phyloP scores from a whole-genome alignment of 2,329 filamentous ascomycete genomes.

The Sporothrix brasiliensis region DNA sequence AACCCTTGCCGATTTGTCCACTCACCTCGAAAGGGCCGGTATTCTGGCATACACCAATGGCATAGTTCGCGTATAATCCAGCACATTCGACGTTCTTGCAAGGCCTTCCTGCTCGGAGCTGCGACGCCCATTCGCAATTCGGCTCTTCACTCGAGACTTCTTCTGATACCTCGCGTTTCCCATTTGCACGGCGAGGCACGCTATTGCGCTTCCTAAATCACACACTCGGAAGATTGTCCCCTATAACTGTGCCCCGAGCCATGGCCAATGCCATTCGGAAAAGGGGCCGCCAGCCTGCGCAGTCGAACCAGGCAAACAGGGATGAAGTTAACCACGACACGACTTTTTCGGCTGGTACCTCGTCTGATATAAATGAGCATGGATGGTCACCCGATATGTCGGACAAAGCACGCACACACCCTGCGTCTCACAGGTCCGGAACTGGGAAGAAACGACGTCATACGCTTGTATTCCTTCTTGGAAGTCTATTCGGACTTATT shows the following conservation, averaged over 20 bases:
- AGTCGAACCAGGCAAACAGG: not conserved
- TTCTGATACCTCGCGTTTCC: not conserved
- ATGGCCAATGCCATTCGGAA: constrained; percentile 29
- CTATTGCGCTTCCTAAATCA: no score
- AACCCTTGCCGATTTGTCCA: no score
- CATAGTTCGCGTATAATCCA: not conserved
- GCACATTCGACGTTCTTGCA: not conserved
- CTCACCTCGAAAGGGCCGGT: not conserved
- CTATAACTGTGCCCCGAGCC: no score
- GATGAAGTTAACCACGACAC: not conserved
- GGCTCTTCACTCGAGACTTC: not conserved
- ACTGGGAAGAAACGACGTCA: constrained; percentile 68
- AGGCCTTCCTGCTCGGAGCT: not conserved
- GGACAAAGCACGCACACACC: constrained; percentile 14
- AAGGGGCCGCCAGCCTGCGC: constrained; percentile 3
- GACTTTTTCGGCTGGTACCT: not conserved
- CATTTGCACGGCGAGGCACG: not conserved
- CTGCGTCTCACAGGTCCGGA: not conserved
- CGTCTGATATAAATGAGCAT: not conserved
- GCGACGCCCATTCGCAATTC: not conserved
- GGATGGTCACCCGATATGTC: constrained; percentile 14
- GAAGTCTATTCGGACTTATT: constrained; percentile 87
- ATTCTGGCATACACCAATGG: not conserved
- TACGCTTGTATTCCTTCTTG: constrained; percentile 82
- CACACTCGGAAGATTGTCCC: no score